phyloP scores from a whole-genome alignment of 192 early-diverging fungal species.

The Phycomyces nitens region DNA sequence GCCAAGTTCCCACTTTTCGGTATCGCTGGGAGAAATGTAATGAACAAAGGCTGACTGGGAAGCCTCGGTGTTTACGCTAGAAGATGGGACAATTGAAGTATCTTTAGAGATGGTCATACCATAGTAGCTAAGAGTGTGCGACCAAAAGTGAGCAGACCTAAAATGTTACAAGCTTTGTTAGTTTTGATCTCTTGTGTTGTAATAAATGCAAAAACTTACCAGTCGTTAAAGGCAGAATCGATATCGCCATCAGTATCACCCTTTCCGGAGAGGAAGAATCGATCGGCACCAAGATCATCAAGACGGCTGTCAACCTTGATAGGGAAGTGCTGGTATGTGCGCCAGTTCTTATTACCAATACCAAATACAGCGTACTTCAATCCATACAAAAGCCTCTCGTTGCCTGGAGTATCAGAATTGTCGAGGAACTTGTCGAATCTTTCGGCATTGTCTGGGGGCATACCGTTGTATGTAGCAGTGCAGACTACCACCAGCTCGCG shows the following conservation, averaged over 20 bases:
- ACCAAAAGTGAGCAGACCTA: conserved; percentile 29
- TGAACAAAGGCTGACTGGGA: background rate
- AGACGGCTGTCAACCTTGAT: conserved; percentile 36
- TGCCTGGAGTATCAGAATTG: conserved; percentile 14
- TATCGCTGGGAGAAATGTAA: conserved; percentile 15
- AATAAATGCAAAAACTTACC: background rate
- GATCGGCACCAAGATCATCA: conserved; percentile 44
- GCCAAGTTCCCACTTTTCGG: conserved; percentile 14
- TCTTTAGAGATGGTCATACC: conserved; percentile 14
- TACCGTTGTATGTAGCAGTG: conserved; percentile 36
- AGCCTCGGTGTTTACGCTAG: background rate
- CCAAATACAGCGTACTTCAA: conserved; percentile 55
- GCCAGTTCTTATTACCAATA: conserved; percentile 55
- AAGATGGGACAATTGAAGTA: conserved; percentile 19
- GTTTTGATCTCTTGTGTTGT: too few species aligned
- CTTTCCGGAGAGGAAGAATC: conserved; percentile 40
- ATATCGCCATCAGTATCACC: conserved; percentile 47
- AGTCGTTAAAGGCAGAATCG: conserved; percentile 27
- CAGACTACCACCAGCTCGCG: conserved; percentile 28
- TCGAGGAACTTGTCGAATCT: conserved; percentile 35
- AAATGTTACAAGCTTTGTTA: too few species aligned
- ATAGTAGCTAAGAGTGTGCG: conserved; percentile 12
- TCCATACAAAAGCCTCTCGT: conserved; percentile 31
- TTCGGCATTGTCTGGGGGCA: conserved; percentile 50
- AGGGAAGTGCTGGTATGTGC: conserved; percentile 57